Evolutionary conservation across 371 early-diverging fungal species (phyloP), one percentile per base, ranked within the genome.

Genomic region (Caulochytrium protostelioides): DNA sequence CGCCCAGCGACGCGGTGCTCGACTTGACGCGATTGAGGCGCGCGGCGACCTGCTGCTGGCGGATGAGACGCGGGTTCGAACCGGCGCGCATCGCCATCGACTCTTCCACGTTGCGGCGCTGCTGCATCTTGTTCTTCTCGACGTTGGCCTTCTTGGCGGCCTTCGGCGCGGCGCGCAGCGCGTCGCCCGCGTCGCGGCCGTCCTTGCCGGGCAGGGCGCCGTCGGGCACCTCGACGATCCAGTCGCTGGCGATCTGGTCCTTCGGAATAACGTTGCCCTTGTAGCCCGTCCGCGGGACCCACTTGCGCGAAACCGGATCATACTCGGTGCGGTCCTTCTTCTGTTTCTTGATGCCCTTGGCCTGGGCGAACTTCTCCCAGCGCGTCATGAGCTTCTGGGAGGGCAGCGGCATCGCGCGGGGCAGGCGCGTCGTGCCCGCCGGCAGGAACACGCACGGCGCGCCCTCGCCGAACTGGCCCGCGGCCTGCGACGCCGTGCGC

Each of bases 351-450:
- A 99, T 95, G 16, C 95, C 95, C 66, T 97, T 99, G 43, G 68
- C 65, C 54, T 84, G 79, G 40, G 98, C 99, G 61, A 99, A 99
- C 67, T 79, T 80, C 62, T 99, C 97, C 99, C 99, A 99, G 46
- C 84, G 75, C 4, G 98, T 97, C 58, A 71, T 52, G 20, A 79
- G 70, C 50, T 79, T 79, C 25, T 69, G 76, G 57, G 79, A 79
- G 34, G 91, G 87, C 24, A 84, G 34, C 42, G 62, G 25, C 18
- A 22, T 89, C 37, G 84, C 87, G 44, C 95, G 74, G 18, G 95
- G 91, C 9, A 91, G 38, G 1, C 46, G 35, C 0, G 72, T 65
- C 6, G 49, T 62, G 14, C 70, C 65, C 9, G 50, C 55, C 9
- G 90, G 89, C n/a, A 94, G 68, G n/a, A n/a, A n/a, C n/a, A n/a